Conservation (phyloP, 2,329 filamentous ascomycete genomes). For the Didymella sp. region DNA sequence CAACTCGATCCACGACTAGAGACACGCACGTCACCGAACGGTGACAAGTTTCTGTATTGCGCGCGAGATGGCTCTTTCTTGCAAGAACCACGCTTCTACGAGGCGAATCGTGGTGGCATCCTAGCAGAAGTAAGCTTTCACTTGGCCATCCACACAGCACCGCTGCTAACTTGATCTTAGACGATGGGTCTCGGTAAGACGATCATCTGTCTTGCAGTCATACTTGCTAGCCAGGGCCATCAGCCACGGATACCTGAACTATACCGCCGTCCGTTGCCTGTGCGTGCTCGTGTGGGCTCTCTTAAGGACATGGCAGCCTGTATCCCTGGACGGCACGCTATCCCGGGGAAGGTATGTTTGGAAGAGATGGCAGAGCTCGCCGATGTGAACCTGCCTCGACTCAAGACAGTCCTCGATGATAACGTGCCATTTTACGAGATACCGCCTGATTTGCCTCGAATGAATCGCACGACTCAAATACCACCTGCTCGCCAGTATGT, state of each 20-base stretch:
- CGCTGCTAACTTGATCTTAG: background rate
- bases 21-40: constrained; percentile 65
- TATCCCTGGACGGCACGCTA: constrained; percentile 67
- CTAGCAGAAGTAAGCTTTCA: constrained; percentile 64
- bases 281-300: constrained; percentile 62
- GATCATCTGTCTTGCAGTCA: constrained; percentile 74
- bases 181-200: constrained; percentile 86
- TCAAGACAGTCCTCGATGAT: constrained; percentile 41
- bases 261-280: constrained; percentile 56
- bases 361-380: constrained; percentile 56
- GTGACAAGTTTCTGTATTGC: constrained; percentile 73
- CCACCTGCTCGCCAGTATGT: constrained; percentile 60
- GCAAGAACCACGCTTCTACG: constrained; percentile 73
- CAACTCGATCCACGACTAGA: constrained; percentile 77
- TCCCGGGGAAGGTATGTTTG: constrained; percentile 75
- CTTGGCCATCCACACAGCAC: too few relatives aligned
- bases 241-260: constrained; percentile 70
- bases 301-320: constrained; percentile 79
- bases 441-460: constrained; percentile 48
- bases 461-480: constrained; percentile 52
- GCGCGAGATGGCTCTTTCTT: constrained; percentile 67
- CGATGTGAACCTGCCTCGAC: constrained; percentile 38
- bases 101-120: constrained; percentile 76
- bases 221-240: constrained; percentile 77
- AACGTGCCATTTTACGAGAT: constrained; percentile 52